Evolutionary conservation across 768 basidiomycete genomes (phyloP).

Genomic region (Trametes coccinea): DNA sequence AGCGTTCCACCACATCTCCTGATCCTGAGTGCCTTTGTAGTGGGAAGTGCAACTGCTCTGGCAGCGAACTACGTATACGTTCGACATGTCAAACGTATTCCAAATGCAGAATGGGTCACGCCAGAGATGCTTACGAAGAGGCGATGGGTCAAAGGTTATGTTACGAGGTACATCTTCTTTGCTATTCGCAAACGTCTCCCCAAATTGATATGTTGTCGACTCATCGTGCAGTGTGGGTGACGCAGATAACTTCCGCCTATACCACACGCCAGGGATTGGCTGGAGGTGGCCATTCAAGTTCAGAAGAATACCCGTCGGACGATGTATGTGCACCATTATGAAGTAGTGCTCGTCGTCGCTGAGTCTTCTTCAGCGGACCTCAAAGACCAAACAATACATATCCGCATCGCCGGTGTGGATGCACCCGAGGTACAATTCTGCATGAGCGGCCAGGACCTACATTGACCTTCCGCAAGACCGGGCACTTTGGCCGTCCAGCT

Average conservation of each 20-base stretch:
- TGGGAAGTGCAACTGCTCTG: conserved; percentile 31
- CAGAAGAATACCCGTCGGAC: conserved; percentile 56
- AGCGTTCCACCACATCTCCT: conserved; percentile 19
- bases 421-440: conserved; percentile 77
- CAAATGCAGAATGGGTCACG: conserved; percentile 69
- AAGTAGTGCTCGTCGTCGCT: conserved; percentile 1
- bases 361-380: conserved; percentile 47
- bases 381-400: conserved; percentile 78
- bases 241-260: conserved; percentile 85
- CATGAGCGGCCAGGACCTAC: neutral
- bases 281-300: conserved; percentile 76
- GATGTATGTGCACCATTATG: conserved; percentile 39
- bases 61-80: conserved; percentile 46
- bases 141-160: conserved; percentile 76
- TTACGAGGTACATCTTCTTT: conserved; percentile 62
- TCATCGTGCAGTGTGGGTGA: conserved; percentile 66
- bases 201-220: neutral
- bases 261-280: conserved; percentile 79
- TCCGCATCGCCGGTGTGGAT: conserved; percentile 89
- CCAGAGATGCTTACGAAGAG: conserved; percentile 56
- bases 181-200: neutral
- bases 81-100: conserved; percentile 60
- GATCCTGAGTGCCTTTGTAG: conserved; percentile 38
- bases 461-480: conserved; percentile 44
- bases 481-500: conserved; percentile 80